phyloP scores from a whole-genome alignment of 192 early-diverging fungal genomes.

The Entophlyctis helioformis region DNA sequence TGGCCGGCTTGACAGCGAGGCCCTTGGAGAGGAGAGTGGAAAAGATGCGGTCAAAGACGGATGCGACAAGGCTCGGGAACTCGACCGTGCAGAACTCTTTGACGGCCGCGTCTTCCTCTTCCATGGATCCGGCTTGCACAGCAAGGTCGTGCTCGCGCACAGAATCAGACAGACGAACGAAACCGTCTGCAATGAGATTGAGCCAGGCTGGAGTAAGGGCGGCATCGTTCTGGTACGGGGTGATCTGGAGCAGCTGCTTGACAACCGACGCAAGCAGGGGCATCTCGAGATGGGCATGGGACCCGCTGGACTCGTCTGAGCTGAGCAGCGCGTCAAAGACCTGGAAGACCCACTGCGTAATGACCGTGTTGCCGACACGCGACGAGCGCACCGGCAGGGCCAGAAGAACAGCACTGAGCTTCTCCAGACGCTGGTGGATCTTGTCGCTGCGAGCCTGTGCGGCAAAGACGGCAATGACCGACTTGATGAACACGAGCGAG shows the following conservation, averaged over 20 bases:
- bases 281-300: constrained; percentile 17
- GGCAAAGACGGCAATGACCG: constrained; percentile 24
- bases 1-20: constrained; percentile 21
- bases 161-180: no score
- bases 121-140: no score
- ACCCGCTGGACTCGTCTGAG: no score
- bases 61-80: constrained; percentile 21
- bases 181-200: constrained; percentile 62
- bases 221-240: constrained; percentile 75
- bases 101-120: no score
- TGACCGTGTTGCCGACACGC: constrained; percentile 45
- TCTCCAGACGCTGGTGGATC: constrained; percentile 12
- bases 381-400: constrained; percentile 61
- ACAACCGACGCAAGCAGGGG: constrained; percentile 18
- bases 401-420: constrained; percentile 62
- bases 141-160: no score
- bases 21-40: constrained; percentile 9
- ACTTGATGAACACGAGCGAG: constrained; percentile 60
- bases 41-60: constrained; percentile 23
- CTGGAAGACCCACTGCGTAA: constrained; percentile 68
- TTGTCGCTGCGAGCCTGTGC: constrained; percentile 31
- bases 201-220: constrained; percentile 74
- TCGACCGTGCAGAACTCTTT: constrained; percentile 14
- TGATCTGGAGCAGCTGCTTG: constrained; percentile 35
- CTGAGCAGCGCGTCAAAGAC: constrained; percentile 47